Base-by-base conservation (phyloP, 2,329 filamentous ascomycete genomes). In the Neofusicoccum umdonicola region DNA sequence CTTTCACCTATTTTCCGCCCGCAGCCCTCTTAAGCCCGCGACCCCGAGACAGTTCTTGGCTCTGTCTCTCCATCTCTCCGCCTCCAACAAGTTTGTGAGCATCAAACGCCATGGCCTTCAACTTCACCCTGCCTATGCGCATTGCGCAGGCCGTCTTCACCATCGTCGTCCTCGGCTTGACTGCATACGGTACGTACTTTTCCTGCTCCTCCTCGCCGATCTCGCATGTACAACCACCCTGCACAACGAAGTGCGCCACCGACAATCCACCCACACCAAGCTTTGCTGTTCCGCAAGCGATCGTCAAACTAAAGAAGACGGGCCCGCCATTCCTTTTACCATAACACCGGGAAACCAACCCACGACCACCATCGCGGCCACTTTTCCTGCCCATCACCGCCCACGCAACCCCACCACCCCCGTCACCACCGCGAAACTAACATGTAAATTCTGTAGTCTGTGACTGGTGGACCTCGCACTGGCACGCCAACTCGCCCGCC, bases 91-190 rank as follows among this genome's bases (percentile, higher is more conserved):
- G 6, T 31, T 5, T 31, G 4, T 31, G 27, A 31, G 27, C 27
- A 31, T 31, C 27, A 31, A 12, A 9, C 12, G 76, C 68, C 57
- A 86, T 87, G 85, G 78, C 79, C 35, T 75, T 85, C 72, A 80
- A 79, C 66, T 84, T 87, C 72, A 80, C 87, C 44, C 80, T 87
- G 69, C 85, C 88, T 45, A 80, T 90, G 68, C 90, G 92, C 74
- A 82, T 85, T 66, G 80, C 86, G 57, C 89, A 94, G 71, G 84
- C 82, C 11, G 69, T 92, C 45, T 85, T 96, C 70, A 83, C 88
- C 41, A 81, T 95, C 67, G 87, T 93, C 68, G 87, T 93, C 70
- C 85, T 96, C 9, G 92, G 89, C 22, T 78, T 96, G 41, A 89
- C 87, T 54, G 89, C 84, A 61, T 93, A 93, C 73, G 81, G 91